A percentile compares a stretch with the other conserved stretches of the same genome.
Conservation (phyloP, 176 grass and related monocot genomes). For the Pontederia paniculata region DNA sequence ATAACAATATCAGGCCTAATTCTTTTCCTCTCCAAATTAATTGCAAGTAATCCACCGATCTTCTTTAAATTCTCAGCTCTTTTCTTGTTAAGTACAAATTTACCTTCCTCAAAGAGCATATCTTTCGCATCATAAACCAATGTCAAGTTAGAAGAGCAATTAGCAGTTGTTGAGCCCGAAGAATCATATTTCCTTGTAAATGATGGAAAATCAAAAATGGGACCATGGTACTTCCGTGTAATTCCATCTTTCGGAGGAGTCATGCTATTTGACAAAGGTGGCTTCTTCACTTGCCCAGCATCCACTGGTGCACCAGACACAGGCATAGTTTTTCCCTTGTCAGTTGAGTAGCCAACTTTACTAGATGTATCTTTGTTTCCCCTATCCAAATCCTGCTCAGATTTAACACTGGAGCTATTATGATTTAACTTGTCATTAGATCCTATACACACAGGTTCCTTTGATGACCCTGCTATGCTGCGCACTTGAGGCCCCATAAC, state of each 20-base stretch:
- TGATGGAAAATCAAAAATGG: constrained; percentile 87
- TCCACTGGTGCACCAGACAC: constrained; percentile 34
- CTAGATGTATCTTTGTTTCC: constrained; percentile 45
- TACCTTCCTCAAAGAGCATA: constrained; percentile 82
- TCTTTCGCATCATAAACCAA: constrained; percentile 87
- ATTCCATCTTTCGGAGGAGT: constrained; percentile 44
- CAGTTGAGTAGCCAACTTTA: constrained; percentile 44
- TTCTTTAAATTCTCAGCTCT: constrained; percentile 77
- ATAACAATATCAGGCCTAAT: constrained; percentile 90
- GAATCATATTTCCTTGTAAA: constrained; percentile 92
- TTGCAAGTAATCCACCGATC: constrained; percentile 75
- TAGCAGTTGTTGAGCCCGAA: constrained; percentile 32
- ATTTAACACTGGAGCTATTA: constrained; percentile 56
- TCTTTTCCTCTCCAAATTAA: constrained; percentile 88
- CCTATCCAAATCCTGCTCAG: constrained; percentile 73
- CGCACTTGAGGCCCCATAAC: constrained; percentile 25
- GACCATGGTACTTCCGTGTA: constrained; percentile 85
- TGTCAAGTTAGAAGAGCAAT: constrained; percentile 64
- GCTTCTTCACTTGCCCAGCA: constrained; percentile 65
- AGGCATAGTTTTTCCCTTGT: constrained; percentile 69
- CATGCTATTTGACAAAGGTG: constrained; percentile 37
- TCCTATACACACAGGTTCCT: constrained; percentile 46
- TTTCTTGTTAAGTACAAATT: constrained; percentile 64
- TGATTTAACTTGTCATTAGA: constrained; percentile 42
- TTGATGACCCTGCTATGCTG: constrained; percentile 34